phyloP scores from a whole-genome alignment of 2,329 filamentous ascomycete genomes.

The Amauroascus niger region DNA sequence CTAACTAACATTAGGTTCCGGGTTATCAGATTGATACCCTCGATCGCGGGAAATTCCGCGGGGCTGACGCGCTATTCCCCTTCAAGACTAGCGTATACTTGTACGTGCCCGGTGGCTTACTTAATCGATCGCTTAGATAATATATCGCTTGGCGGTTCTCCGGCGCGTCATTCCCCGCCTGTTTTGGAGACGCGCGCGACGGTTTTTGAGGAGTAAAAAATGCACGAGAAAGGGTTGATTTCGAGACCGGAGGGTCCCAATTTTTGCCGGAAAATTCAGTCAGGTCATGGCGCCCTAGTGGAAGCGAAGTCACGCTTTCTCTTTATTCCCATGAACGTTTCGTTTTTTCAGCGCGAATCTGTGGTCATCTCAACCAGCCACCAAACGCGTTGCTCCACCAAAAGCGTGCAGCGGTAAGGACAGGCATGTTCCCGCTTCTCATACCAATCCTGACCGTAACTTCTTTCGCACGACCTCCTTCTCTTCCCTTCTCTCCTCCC shows the following conservation, averaged over 20 bases:
- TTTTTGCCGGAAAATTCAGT: neutral
- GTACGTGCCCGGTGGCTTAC: neutral
- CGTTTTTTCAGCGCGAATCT: constrained; percentile 3
- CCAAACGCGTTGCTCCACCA: constrained; percentile 16
- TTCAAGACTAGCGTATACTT: neutral
- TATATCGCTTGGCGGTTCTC: constrained; percentile 3
- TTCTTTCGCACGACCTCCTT: constrained; percentile 12
- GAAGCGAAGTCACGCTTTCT: neutral
- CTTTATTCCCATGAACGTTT: neutral
- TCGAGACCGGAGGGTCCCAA: neutral
- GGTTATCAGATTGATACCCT: neutral
- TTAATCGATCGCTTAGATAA: neutral
- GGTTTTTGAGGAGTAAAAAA: neutral
- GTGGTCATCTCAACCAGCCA: constrained; percentile 11
- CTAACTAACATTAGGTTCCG: neutral
- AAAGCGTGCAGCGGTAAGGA: constrained; percentile 12
- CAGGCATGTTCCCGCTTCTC: constrained; percentile 13
- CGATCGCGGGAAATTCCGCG: neutral
- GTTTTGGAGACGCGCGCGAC: constrained; percentile 4
- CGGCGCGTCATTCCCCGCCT: constrained; percentile 4
- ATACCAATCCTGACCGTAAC: constrained; percentile 12
- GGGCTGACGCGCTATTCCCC: neutral
- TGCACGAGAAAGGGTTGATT: neutral
- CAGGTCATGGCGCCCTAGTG: neutral
- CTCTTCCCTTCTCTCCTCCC: constrained; percentile 2